Base-by-base conservation (phyloP, 73 alveolate genomes). In the Paramecium biaurelia region DNA sequence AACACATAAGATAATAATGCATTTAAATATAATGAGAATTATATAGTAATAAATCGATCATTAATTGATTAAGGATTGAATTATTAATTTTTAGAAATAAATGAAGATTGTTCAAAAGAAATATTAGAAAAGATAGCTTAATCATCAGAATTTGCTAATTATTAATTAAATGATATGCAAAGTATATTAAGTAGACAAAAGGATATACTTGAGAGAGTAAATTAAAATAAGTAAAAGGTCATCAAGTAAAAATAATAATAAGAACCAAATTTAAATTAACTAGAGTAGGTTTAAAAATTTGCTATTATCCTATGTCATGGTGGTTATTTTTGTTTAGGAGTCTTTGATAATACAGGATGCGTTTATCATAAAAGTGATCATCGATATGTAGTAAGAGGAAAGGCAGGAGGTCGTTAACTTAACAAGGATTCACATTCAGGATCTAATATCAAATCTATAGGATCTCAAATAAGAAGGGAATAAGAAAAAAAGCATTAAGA, bases 381-480 rank as follows among this genome's bases (percentile, higher is more conserved):
- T 89, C 97, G 97, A 92, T 98, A 98, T 85, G 99, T 98, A 2
- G 96, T 93, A 15, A 95, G 99, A 63, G 95, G 95, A 82, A 98
- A 98, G 92, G 96, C 98, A 70, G 99, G 99, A 53, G 94, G 95
- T 47, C 94, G 99, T 76, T 97, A 98, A 92, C 58, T 97, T 41
- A 96, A 95, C 28, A 96, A 95, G 67, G 99, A 98, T 95, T 94
- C 95, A 41, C 79, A 84, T 41, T 58, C 97, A 7, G 97, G 97
- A 85, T 90, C 95, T 24, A 88, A 70, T 35, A 97, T 98, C 86
- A 85, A 95, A 34, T 95, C 99, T 32, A 97, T 95, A 38, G 99
- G 99, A 11, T 96, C 99, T 34, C 96, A 97, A 93, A 96, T 98
- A 95, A 95, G 99, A 85, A 97, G 99, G 94, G 99, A 95, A 24